These are phyloP conservation scores for Colletotrichum lindemuthianum DNA, from an alignment of 2,329 filamentous ascomycete species.

Conservation along the genomic window DNA sequence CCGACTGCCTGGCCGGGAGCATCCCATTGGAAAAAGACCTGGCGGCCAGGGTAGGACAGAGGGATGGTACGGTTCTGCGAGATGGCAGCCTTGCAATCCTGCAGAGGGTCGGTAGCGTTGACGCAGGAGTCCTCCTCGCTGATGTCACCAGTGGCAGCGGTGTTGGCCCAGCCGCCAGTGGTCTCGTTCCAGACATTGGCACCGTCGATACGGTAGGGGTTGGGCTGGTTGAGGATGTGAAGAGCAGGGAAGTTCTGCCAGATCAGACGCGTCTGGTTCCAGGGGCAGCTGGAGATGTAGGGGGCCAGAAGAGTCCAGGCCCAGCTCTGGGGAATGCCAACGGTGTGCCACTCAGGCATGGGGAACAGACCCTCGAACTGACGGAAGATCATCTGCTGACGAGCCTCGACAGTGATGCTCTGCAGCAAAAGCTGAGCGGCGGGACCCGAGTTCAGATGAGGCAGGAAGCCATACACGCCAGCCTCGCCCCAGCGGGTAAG, in stretches of 20 bases:
- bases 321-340: slow-evolving; percentile 85
- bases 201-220: slow-evolving; percentile 73
- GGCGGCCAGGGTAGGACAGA: slow-evolving; percentile 77
- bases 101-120: slow-evolving; percentile 62
- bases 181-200: slow-evolving; percentile 73
- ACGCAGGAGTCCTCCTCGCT: slow-evolving; percentile 62
- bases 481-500: slow-evolving; percentile 84
- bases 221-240: slow-evolving; percentile 79
- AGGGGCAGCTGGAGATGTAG: slow-evolving; percentile 81
- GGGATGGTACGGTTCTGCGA: slow-evolving; percentile 75
- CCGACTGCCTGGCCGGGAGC: slow-evolving; percentile 73
- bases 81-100: slow-evolving; percentile 72
- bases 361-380: slow-evolving; percentile 84
- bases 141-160: slow-evolving; percentile 60
- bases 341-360: slow-evolving; percentile 85
- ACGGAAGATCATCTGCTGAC: slow-evolving; percentile 86
- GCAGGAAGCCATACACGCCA: slow-evolving; percentile 83
- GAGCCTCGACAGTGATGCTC: slow-evolving; percentile 80
- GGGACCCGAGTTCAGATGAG: slow-evolving; percentile 80
- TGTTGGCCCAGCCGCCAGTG: slow-evolving; percentile 66
- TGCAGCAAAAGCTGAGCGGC: slow-evolving; percentile 78
- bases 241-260: slow-evolving; percentile 89
- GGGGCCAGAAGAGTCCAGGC: slow-evolving; percentile 84
- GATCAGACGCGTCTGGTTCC: slow-evolving; percentile 75
- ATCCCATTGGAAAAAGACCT: slow-evolving; percentile 80